These are phyloP conservation scores for Tilletia walkeri DNA, from an alignment of 1,284 basidiomycete genomes.

Conservation along the genomic window DNA sequence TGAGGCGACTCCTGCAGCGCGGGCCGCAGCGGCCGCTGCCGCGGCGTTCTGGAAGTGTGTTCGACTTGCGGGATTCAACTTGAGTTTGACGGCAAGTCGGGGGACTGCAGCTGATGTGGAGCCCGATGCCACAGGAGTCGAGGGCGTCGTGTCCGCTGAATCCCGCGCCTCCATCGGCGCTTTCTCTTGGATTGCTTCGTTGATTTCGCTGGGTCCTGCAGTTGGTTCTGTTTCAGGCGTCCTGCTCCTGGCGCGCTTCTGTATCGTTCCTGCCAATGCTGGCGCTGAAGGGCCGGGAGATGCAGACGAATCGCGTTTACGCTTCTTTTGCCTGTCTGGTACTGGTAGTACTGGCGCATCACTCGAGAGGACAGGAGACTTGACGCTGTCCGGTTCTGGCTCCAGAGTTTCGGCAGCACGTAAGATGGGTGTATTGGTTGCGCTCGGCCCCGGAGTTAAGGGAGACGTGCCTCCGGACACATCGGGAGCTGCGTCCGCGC, in stretches of 20 bases:
- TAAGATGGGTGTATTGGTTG: neutral
- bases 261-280: neutral
- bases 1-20: neutral
- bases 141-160: neutral
- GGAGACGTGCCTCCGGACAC: constrained; percentile 3
- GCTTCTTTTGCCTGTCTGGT: constrained; percentile 4
- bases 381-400: neutral
- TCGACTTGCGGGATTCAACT: constrained; percentile 14
- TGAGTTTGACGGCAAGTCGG: constrained; percentile 12
- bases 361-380: neutral
- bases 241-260: too few relatives aligned
- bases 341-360: neutral
- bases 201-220: too few relatives aligned
- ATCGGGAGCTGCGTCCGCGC: neutral
- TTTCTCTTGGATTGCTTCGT: neutral
- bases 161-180: neutral
- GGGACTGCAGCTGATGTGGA: neutral
- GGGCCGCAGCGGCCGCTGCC: neutral
- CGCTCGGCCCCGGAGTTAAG: neutral
- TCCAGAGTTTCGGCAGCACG: neutral
- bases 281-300: neutral
- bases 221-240: too few relatives aligned
- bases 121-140: neutral
- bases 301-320: constrained; percentile 7
- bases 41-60: constrained; percentile 15